Conservation (phyloP, 352 stramenopile genomes). For the Phytophthora palmivora region DNA sequence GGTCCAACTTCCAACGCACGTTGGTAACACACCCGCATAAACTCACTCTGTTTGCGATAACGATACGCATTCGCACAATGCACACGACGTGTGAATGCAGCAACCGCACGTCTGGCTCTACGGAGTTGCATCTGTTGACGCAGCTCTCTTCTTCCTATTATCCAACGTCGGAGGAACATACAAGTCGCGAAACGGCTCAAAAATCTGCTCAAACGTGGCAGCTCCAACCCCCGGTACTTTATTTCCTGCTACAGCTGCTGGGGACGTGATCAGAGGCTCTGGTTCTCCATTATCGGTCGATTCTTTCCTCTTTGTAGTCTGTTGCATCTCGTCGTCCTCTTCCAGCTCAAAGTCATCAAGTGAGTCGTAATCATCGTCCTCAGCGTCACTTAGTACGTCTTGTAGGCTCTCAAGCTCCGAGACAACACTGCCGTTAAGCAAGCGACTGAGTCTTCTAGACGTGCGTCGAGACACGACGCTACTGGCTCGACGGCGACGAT, state of each 20-base stretch:
- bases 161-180: conserved; percentile 34
- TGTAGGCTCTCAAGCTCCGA: conserved; percentile 40
- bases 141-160: conserved; percentile 6
- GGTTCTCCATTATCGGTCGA: conserved; percentile 14
- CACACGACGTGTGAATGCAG: conserved; percentile 44
- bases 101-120: conserved; percentile 41
- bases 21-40: conserved; percentile 67
- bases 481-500: conserved; percentile 26
- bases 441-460: conserved; percentile 27
- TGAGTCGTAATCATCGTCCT: conserved; percentile 43
- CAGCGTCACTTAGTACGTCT: conserved; percentile 36
- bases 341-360: conserved; percentile 37
- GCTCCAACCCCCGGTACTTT: conserved; percentile 22
- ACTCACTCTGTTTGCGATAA: conserved; percentile 70
- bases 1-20: conserved; percentile 53
- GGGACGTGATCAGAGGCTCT: conserved; percentile 13
- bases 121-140: conserved; percentile 24
- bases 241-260: neutral
- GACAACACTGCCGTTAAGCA: conserved; percentile 21
- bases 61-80: conserved; percentile 57
- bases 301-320: conserved; percentile 26
- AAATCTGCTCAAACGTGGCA: conserved; percentile 58
- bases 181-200: conserved; percentile 62
- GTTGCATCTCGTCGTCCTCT: conserved; percentile 29
- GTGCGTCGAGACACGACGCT: conserved; percentile 33